These are phyloP conservation scores for Lepraria neglecta DNA, from an alignment of 495 filamentous ascomycete genomes.

Conservation along the genomic window DNA sequence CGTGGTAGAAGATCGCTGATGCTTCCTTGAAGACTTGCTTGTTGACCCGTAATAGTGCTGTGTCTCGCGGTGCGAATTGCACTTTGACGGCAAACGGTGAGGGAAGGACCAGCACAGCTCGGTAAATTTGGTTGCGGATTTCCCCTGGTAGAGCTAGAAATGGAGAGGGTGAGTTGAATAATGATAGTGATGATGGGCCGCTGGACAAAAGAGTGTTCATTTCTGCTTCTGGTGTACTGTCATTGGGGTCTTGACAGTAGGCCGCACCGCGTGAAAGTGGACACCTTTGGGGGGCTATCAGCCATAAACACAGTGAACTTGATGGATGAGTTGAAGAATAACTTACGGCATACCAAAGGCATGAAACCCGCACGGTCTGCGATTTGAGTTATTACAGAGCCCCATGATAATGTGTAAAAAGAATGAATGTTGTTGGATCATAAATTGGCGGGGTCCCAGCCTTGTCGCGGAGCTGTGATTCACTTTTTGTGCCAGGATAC, in stretches of 20 bases:
- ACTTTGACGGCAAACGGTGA: neutral
- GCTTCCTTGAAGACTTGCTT: constrained; percentile 10
- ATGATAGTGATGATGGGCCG: neutral
- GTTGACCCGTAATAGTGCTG: constrained; percentile 2
- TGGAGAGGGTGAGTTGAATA: neutral
- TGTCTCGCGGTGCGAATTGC: neutral
- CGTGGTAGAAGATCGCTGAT: constrained; percentile 9
- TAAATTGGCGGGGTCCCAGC: no score
- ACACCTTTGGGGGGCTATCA: neutral
- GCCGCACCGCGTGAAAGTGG: neutral
- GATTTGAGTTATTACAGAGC: neutral
- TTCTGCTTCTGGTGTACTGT: no score
- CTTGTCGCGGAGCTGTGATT: no score
- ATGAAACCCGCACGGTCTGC: constrained; percentile 4
- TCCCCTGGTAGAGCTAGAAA: constrained; percentile 15
- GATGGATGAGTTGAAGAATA: no score
- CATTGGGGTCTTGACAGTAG: neutral
- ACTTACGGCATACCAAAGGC: constrained; percentile 6
- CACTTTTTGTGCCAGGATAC: no score
- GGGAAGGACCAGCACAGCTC: neutral
- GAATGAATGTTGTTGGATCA: neutral
- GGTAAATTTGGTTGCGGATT: constrained; percentile 14
- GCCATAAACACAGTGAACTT: no score
- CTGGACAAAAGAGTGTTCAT: no score
- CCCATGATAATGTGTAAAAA: neutral